Conservation (phyloP, 129 eudicot genomes). For the Centella asiatica region DNA sequence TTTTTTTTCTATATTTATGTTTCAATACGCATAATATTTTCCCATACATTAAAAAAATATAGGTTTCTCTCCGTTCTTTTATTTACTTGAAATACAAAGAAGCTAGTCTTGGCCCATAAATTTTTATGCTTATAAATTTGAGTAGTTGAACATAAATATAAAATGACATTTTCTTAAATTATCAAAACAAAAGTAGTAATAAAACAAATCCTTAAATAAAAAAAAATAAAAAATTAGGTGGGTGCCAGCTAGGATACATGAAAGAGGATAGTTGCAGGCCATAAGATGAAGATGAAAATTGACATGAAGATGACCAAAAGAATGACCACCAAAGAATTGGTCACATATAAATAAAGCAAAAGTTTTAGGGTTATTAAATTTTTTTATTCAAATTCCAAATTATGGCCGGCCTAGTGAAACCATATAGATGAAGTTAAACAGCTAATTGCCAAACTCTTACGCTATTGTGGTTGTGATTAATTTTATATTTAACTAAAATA, state of each 20-base stretch:
- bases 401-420: slow-evolving; percentile 76
- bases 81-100: no score
- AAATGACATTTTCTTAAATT: background rate
- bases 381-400: slow-evolving; percentile 12
- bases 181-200: background rate
- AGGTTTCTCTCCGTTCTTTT: no score
- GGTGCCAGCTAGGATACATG: slow-evolving; percentile 18
- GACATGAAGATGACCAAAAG: slow-evolving; percentile 6
- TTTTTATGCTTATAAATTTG: no score
- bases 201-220: background rate
- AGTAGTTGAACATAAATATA: background rate
- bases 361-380: slow-evolving; percentile 11
- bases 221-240: background rate
- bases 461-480: slow-evolving; percentile 47
- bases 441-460: slow-evolving; percentile 43
- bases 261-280: slow-evolving; percentile 40
- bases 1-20: no score
- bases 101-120: no score
- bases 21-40: no score
- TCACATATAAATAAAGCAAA: slow-evolving; percentile 5
- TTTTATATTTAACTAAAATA: slow-evolving; percentile 2
- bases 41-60: no score
- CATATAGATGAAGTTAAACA: slow-evolving; percentile 35
- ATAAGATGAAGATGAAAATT: slow-evolving; percentile 25
- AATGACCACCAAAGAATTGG: slow-evolving; percentile 24